Base-by-base conservation (phyloP, 805 yeast species). In the Wickerhamiella domercqiae region DNA sequence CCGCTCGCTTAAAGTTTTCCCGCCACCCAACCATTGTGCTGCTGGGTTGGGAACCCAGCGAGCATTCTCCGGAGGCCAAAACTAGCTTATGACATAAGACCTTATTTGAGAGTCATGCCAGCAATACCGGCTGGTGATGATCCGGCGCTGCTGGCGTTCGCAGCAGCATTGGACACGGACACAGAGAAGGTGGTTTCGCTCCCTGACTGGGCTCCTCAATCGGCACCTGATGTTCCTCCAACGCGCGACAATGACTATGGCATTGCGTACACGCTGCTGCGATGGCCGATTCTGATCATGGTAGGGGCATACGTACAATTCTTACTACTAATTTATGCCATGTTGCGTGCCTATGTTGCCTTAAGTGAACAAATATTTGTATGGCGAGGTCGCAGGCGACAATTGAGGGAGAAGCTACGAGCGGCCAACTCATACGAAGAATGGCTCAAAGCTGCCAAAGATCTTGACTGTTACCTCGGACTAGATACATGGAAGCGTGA, bases 281-380 rank as follows among this genome's bases (percentile, higher is more conserved):
- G 90, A 32, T 78, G 78, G 69, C 93, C 90, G 0, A 54, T 77
- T 3, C 57, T 79, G 38, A 34, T 68, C 0, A 55, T 69, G 14
- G 68, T 74, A 1, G 45, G 68, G 2, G 22, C 59, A 13, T 79
- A 86, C 83, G 60, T 76, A 1, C 26, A 50, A 0, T 40, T 73
- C 2, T 57, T 79, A 9, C 63, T 72, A 19, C 19, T 63, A 0
- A 33, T 67, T 0, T 79, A 79, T 52, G 53, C 70, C 4, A 25
- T 64, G 1, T 64, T 78, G 2, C 57, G 93, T 32, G 47, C 70
- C 2, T 71, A 71, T 46, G 82, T 79, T 22, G 70, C 79, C 1
- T 53, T 73, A 2, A 71, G 69, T 52, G 93, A 79, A 50, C 63
- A 67, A 38, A 49, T 66, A 21, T 55, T 73, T 41, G 67, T 76